Conservation (phyloP, 2,329 filamentous ascomycete genomes). For the Cytospora piceae region DNA sequence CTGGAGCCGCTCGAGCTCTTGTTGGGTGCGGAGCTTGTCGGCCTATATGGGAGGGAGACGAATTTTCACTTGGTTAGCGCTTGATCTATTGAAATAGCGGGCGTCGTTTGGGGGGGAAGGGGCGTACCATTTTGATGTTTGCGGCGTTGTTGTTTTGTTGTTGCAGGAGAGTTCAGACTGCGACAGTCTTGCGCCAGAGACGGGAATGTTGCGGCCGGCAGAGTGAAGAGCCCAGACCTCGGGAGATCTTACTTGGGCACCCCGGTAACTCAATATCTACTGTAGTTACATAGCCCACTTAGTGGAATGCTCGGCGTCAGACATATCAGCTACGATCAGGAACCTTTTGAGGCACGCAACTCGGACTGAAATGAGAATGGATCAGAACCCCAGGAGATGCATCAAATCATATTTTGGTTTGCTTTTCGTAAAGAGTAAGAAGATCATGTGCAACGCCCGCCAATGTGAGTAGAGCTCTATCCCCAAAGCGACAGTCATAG, state of each 20-base stretch:
- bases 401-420: background rate
- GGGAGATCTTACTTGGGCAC: background rate
- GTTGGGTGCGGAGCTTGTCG: conserved; percentile 96
- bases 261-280: background rate
- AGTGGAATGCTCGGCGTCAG: background rate
- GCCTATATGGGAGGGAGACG: conserved; percentile 57
- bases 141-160: conserved; percentile 10
- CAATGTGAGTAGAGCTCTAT: conserved; percentile 11
- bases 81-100: background rate
- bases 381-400: background rate
- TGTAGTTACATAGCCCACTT: background rate
- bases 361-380: background rate
- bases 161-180: background rate
- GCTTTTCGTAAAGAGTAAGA: background rate
- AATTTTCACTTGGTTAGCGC: background rate
- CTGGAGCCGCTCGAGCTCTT: conserved; percentile 96
- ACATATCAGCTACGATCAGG: background rate
- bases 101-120: background rate
- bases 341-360: background rate
- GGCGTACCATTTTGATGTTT: conserved; percentile 23
- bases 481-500: background rate
- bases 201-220: conserved; percentile 1
- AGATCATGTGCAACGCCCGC: background rate
- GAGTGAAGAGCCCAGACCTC: background rate
- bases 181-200: conserved; percentile 1